Evolutionary conservation across 1,139 yeast genomes (phyloP), one percentile per base, ranked within the genome.

Genomic region (Spathaspora sp.): DNA sequence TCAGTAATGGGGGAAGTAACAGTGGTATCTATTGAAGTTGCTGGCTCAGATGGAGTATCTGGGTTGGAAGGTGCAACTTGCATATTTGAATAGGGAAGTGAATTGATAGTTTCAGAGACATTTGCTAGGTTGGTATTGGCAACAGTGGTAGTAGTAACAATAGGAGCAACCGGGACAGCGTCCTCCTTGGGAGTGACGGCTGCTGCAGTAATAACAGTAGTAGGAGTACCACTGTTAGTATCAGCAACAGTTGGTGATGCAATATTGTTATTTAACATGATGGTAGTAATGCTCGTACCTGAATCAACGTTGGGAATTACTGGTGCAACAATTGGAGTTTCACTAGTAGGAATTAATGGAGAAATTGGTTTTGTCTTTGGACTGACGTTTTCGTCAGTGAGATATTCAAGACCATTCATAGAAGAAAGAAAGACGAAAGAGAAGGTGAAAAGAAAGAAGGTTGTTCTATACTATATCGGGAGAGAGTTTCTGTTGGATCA

Each of bases 331-430:
- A 4, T 20, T 4, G 23, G 23, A 20, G 23, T 20, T 20, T 20
- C 6, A 20, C n/a, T n/a, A 20, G 23, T 6, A 27, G 11, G 31
- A 13, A 8, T 31, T 9, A 15, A 13, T 31, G n/a, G 8, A 15
- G 36, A 15, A 27, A 17, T 8, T 26, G 38, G 15, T n/a, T 29
- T 31, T 20, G 27, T 20, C 20, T 40, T 40, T 40, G 42, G 42
- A 16, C 34, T 40, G 15, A 17, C 18, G 5, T 15, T 13, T 18
- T 25, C 42, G 18, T 29, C 27, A 17, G 25, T 29, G 13, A 40
- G n/a, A 20, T 40, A 40, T 31, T 40, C 42, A 29, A 25, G 33
- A 31, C 42, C 42, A 25, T 40, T 40, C 42, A 40, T 40, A 29
- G 36, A 31, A 18, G 15, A 15, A 13, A n/a, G 13, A 9, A 13